Conservation (phyloP, 495 filamentous ascomycete genomes). For the Xylaria longipes region DNA sequence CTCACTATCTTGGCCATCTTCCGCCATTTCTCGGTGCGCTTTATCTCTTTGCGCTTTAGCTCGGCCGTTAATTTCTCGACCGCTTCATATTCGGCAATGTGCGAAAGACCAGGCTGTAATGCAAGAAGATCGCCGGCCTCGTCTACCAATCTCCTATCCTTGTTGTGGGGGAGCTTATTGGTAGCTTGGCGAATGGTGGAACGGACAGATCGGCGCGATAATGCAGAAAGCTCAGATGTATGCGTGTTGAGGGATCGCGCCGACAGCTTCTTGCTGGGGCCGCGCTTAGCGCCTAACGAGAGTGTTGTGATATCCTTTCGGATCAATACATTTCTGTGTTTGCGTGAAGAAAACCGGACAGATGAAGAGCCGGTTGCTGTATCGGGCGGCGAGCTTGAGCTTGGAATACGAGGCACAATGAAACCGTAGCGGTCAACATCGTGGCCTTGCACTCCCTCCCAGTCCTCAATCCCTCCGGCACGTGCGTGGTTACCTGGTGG, state of each 20-base stretch:
- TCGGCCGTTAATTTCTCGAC: conserved; percentile 62
- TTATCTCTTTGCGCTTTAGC: conserved; percentile 78
- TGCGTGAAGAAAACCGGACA: conserved; percentile 42
- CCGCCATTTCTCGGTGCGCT: conserved; percentile 91
- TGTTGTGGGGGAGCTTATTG: conserved; percentile 78
- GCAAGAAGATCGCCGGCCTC: conserved; percentile 92
- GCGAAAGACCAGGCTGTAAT: conserved; percentile 68
- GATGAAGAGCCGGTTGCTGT: conserved; percentile 41
- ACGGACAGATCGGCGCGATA: conserved; percentile 61
- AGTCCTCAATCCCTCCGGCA: conserved; percentile 92
- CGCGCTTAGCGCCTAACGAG: conserved; percentile 42
- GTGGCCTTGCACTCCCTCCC: conserved; percentile 85
- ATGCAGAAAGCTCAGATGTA: conserved; percentile 55
- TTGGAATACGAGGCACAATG: conserved; percentile 63
- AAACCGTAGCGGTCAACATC: conserved; percentile 97
- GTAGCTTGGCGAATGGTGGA: conserved; percentile 67
- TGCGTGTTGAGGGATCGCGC: conserved; percentile 60
- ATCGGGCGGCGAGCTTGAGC: conserved; percentile 37
- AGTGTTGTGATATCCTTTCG: conserved; percentile 47
- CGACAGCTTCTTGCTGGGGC: conserved; percentile 56
- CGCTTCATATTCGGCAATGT: conserved; percentile 66
- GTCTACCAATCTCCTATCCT: conserved; percentile 75
- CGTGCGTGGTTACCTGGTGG: conserved; percentile 54
- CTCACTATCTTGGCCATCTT: conserved; percentile 86
- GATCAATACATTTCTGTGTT: conserved; percentile 48